A percentile compares a stretch with the other conserved stretches of the same genome.
Evolutionary conservation across 1,284 basidiomycete species (phyloP).

Genomic region (Schizophyllum amplum): DNA sequence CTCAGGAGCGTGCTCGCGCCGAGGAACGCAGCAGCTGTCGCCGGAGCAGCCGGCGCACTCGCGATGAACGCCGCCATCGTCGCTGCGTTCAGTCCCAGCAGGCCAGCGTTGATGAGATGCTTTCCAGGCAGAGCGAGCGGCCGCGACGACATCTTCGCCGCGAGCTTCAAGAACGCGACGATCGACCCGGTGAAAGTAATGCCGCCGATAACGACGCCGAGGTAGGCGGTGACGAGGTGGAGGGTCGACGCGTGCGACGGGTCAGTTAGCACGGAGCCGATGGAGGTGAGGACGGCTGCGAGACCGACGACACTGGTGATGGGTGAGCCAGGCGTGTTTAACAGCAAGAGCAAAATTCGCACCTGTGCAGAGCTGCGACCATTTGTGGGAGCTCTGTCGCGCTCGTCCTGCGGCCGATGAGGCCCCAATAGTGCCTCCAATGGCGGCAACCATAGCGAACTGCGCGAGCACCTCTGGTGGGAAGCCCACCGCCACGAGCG

Average conservation of each 20-base stretch:
- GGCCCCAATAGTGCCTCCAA: slow-evolving; percentile 61
- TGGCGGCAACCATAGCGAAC: slow-evolving; percentile 65
- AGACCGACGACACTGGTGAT: slow-evolving; percentile 67
- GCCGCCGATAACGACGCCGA: slow-evolving; percentile 78
- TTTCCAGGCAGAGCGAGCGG: slow-evolving; percentile 66
- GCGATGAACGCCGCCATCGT: slow-evolving; percentile 72
- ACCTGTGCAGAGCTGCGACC: slow-evolving; percentile 23
- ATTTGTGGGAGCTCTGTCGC: slow-evolving; percentile 82
- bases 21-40: slow-evolving; percentile 69
- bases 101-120: slow-evolving; percentile 63
- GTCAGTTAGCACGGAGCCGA: slow-evolving; percentile 69
- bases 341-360: background rate
- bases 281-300: slow-evolving; percentile 77
- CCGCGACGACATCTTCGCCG: slow-evolving; percentile 68
- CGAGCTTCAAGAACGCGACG: slow-evolving; percentile 82
- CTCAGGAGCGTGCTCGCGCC: slow-evolving; percentile 65
- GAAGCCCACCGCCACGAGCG: slow-evolving; percentile 76
- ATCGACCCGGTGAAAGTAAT: slow-evolving; percentile 79
- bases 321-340: background rate
- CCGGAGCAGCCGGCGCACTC: slow-evolving; percentile 58
- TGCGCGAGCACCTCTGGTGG: slow-evolving; percentile 65
- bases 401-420: slow-evolving; percentile 75
- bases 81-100: slow-evolving; percentile 60
- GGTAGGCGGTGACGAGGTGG: slow-evolving; percentile 75
- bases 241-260: slow-evolving; percentile 56